phyloP scores from a whole-genome alignment of 768 basidiomycete genomes.

The Suillus clintonianus region DNA sequence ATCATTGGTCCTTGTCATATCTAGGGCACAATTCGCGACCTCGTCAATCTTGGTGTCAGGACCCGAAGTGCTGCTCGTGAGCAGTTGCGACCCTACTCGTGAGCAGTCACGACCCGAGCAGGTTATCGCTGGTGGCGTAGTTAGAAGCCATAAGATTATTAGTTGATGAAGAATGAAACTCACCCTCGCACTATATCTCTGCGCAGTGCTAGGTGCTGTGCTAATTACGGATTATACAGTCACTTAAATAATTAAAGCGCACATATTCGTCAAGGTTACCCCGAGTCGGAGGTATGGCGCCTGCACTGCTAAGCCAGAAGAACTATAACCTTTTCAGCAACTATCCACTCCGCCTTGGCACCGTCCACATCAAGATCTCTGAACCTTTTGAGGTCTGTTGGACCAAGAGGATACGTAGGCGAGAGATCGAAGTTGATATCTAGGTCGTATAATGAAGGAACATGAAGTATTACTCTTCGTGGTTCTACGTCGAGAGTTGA shows the following conservation, averaged over 20 bases:
- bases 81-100: background rate
- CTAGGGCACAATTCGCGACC: slow-evolving; percentile 3
- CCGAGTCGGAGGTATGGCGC: background rate
- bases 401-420: slow-evolving; percentile 14
- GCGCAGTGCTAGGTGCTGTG: too few species aligned
- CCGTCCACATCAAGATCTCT: slow-evolving; percentile 60
- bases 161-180: background rate
- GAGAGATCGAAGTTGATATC: slow-evolving; percentile 59
- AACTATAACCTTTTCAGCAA: slow-evolving; percentile 52
- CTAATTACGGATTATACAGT: background rate
- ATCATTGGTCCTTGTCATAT: background rate
- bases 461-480: slow-evolving; percentile 51
- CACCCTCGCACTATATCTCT: too few species aligned
- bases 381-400: slow-evolving; percentile 57
- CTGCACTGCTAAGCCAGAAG: slow-evolving; percentile 38
- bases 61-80: background rate
- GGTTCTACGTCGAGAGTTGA: slow-evolving; percentile 69
- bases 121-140: background rate
- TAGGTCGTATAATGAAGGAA: slow-evolving; percentile 50
- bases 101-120: background rate
- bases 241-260: background rate
- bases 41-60: background rate
- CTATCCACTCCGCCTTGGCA: slow-evolving; percentile 69
- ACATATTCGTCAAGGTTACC: background rate
- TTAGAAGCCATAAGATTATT: background rate